A percentile compares a stretch with the other conserved stretches of the same genome.
These are phyloP conservation scores for Aspergillus luchuensis DNA, from an alignment of 2,329 filamentous ascomycete species.

Conservation along the genomic window DNA sequence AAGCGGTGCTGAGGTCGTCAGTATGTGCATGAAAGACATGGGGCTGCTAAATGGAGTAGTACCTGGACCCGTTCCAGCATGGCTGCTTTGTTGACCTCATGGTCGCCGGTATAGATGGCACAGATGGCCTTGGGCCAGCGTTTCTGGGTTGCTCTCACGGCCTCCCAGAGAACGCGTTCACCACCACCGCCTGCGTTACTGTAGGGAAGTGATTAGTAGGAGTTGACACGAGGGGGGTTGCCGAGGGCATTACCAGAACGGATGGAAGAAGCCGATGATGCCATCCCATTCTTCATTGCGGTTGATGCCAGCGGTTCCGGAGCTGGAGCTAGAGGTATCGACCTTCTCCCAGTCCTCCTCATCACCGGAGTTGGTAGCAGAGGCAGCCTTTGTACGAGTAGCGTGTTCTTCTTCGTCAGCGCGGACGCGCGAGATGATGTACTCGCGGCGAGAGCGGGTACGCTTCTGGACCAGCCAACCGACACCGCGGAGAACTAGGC, in stretches of 20 bases:
- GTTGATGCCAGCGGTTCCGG: constrained; percentile 47
- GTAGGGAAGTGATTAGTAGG: constrained; percentile 6
- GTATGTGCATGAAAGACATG: neutral
- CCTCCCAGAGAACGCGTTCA: constrained; percentile 94
- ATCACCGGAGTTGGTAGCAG: constrained; percentile 33
- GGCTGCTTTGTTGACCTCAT: constrained; percentile 76
- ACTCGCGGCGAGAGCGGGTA: constrained; percentile 62
- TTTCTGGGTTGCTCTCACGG: constrained; percentile 85
- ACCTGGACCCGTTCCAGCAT: constrained; percentile 79
- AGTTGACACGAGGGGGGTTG: neutral
- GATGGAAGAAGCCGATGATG: constrained; percentile 94
- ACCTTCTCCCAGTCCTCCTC: constrained; percentile 74
- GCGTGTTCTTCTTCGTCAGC: constrained; percentile 45
- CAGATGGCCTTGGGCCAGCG: constrained; percentile 87
- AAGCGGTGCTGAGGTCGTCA: constrained; percentile 69
- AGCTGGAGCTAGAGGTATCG: constrained; percentile 54
- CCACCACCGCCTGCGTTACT: constrained; percentile 96
- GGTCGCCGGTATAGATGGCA: constrained; percentile 92
- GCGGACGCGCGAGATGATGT: constrained; percentile 53
- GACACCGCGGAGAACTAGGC: constrained; percentile 44
- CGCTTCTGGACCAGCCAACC: constrained; percentile 66
- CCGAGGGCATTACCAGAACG: constrained; percentile 72
- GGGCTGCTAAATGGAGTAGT: constrained; percentile 13
- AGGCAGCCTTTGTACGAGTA: constrained; percentile 29
- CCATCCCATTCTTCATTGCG: constrained; percentile 71